Evolutionary conservation across 257 asterid genomes (phyloP), one percentile per base, ranked within the genome.

Genomic region (Pogostemon cablin): DNA sequence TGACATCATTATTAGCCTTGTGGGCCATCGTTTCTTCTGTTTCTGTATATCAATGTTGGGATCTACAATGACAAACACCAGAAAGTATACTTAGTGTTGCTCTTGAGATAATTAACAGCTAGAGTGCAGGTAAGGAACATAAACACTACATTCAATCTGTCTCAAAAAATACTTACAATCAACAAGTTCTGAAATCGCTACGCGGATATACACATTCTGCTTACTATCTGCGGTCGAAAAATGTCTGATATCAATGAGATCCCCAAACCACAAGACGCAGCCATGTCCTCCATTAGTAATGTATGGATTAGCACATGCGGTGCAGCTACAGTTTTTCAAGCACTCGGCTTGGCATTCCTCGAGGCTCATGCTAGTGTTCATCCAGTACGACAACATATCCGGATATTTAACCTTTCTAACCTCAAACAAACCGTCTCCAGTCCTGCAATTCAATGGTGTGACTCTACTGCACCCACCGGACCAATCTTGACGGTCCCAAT

Each of bases 251-350:
- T 79, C 83, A 8, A 79, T 3, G 47, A 79, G 79, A 50, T 79
- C 83, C 34, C 74, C 80, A 5, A 49, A 74, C 83, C 81, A 80
- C 74, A 80, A 60, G 42, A 80, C 25, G 52, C 85, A 80, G 9
- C 81, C 81, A 8, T 44, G 65, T 10, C 75, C 72, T 58, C 79
- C 81, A 34, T 69, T 60, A 1, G 48, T 53, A 7, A 80, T 9
- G 59, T 73, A 69, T 0, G 77, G 58, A 80, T 73, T 77, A 12
- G 84, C 79, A 73, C 32, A 80, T 0, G 84, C 84, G 0, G 60
- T 65, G 75, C 84, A 80, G 55, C 5, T 69, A 43, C 82, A 80
- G 50, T 70, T 77, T 48, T 56, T 77, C 4, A 73, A 71, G 77
- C 85, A 81, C 67, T 47, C 67, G 1, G 17, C 65, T 35, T 46